Percentiles rank a stretch among this genome's conserved stretches.
These are phyloP conservation scores for Avena insularis DNA, from an alignment of 176 grass and related monocot species.

Conservation along the genomic window DNA sequence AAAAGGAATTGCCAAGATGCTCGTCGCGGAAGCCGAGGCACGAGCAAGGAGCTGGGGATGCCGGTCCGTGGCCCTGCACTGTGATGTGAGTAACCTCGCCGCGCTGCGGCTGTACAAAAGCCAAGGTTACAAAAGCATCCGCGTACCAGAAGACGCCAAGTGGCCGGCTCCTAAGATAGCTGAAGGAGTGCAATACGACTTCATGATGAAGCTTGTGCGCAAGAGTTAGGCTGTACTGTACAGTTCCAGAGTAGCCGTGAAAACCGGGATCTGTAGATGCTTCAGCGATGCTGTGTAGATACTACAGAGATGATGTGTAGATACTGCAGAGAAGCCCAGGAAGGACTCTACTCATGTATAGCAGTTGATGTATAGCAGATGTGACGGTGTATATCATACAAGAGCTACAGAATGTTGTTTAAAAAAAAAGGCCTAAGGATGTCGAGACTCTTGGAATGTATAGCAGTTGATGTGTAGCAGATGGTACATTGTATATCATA, in stretches of 20 bases:
- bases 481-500: slow-evolving; percentile 43
- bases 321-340: neutral
- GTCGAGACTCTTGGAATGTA: neutral
- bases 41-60: slow-evolving; percentile 80
- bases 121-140: slow-evolving; percentile 77
- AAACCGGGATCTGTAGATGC: neutral
- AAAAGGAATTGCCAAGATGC: slow-evolving; percentile 85
- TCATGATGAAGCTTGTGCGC: slow-evolving; percentile 84
- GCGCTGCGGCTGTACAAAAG: slow-evolving; percentile 70
- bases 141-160: slow-evolving; percentile 65
- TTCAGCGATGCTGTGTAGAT: slow-evolving; percentile 29
- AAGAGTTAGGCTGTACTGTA: slow-evolving; percentile 33
- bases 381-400: slow-evolving; percentile 37
- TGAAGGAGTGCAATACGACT: slow-evolving; percentile 63
- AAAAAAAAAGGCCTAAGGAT: neutral
- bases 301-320: slow-evolving; percentile 10
- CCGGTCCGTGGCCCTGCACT: slow-evolving; percentile 80
- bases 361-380: slow-evolving; percentile 37
- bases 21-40: slow-evolving; percentile 71
- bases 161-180: slow-evolving; percentile 75
- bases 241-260: neutral
- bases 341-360: slow-evolving; percentile 8
- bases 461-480: slow-evolving; percentile 31
- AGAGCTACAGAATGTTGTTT: slow-evolving; percentile 21
- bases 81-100: slow-evolving; percentile 75